Base-by-base conservation (phyloP, 176 grass and related monocot genomes). In the Ensete ventricosum region DNA sequence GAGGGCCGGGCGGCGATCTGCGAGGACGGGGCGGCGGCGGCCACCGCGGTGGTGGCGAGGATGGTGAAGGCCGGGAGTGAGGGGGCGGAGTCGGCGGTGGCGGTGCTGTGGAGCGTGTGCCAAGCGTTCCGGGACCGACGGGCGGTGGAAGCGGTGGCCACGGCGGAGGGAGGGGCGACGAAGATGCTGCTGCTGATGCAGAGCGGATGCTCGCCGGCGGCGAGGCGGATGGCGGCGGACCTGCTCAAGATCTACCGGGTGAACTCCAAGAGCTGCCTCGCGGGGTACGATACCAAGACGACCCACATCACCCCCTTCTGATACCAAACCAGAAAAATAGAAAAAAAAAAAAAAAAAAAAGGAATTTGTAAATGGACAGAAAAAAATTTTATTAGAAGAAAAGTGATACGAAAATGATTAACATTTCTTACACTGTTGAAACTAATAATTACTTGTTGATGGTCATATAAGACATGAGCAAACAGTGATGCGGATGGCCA, bases 221-320 rank as follows among this genome's bases (percentile, higher is more conserved):
- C 95, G 19, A 80, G 82, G 80, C 90, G 91, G 63, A 99, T 94
- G 90, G 82, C 88, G 9, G 78, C 81, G 3, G 90, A 99, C n/a
- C 80, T 99, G 84, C 83, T 99, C 53, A 99, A 89, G 80, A 85
- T 99, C 0, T 94, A 85, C 76, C 83, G 76, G 78, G 86, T 99
- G 59, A 89, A 99, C 55, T 83, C 88, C 72, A 94, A 94, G 82
- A 94, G 86, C 79, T 94, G 90, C 80, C 80, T 99, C 64, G 84
- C 88, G n/a, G 90, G 95, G 8, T 99, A 99, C 54, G 95, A 91
- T 76, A 87, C 90, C 81, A 99, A 94, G 70, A 94, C 95, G 62
- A 86, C 86, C 12, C 90, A 99, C 87, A 94, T 99, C 84, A 99
- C 93, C 86, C 95, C 95, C 0, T 99, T 94, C 87, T 98, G 77